A percentile compares a stretch with the other conserved stretches of the same genome.
phyloP scores from a whole-genome alignment of 495 filamentous ascomycete species.

The Hypoxylon lienhwacheense region DNA sequence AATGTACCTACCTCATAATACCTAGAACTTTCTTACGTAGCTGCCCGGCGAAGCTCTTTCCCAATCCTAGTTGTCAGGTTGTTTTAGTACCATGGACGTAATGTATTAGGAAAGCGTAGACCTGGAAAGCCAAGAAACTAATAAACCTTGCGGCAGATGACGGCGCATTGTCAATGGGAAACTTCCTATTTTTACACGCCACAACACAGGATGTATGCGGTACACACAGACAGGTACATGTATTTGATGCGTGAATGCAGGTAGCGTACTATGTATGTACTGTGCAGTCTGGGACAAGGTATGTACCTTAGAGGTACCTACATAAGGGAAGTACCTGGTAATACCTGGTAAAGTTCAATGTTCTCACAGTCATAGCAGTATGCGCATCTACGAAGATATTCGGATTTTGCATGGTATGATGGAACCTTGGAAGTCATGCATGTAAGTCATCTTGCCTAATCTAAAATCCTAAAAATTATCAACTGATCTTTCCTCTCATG shows the following conservation, averaged over 20 bases:
- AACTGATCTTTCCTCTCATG: slow-evolving; percentile 25
- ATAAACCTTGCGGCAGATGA: slow-evolving; percentile 35
- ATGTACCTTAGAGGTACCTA: background rate
- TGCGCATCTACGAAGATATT: too few species aligned
- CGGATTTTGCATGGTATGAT: too few species aligned
- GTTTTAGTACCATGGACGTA: too few species aligned
- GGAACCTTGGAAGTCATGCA: slow-evolving; percentile 7
- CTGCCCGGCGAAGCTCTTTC: slow-evolving; percentile 23
- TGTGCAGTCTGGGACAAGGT: too few species aligned
- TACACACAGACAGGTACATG: background rate
- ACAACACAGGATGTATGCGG: slow-evolving; percentile 9
- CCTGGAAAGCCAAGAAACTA: slow-evolving; percentile 32
- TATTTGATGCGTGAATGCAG: too few species aligned
- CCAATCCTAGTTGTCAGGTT: slow-evolving; percentile 26
- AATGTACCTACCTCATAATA: too few species aligned
- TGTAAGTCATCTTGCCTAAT: slow-evolving; percentile 34
- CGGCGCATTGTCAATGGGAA: slow-evolving; percentile 28
- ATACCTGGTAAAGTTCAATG: background rate
- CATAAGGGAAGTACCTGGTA: background rate
- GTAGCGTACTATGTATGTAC: background rate
- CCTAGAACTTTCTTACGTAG: background rate
- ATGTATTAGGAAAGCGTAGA: slow-evolving; percentile 20
- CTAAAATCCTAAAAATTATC: slow-evolving; percentile 12
- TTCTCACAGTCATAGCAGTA: too few species aligned
- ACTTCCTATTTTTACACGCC: slow-evolving; percentile 35